Percentiles rank a stretch among this genome's conserved stretches.
Conservation (phyloP, 129 eudicot genomes). For the Saposhnikovia divaricata region DNA sequence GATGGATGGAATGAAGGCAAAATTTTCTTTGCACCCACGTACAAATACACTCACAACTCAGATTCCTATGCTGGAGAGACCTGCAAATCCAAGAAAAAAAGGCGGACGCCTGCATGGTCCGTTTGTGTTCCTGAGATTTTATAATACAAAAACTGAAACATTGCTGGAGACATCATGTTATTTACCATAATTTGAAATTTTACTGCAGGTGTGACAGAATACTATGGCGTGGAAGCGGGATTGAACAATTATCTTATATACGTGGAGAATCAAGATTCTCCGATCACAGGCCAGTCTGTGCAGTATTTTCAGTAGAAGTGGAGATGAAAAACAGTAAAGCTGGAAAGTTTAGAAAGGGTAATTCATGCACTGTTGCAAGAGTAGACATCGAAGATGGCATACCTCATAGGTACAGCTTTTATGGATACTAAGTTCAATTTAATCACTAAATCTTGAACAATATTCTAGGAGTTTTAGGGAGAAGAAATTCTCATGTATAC, state of each 20-base stretch:
- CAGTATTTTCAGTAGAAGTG: constrained; percentile 48
- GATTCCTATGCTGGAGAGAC: constrained; percentile 65
- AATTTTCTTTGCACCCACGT: constrained; percentile 66
- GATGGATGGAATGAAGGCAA: constrained; percentile 56
- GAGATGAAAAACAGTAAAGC: constrained; percentile 33
- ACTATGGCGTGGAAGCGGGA: constrained; percentile 57
- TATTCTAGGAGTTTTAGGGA: not conserved
- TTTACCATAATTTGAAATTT: not conserved
- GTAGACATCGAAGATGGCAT: constrained; percentile 25
- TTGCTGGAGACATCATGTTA: not conserved
- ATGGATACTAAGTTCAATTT: constrained; percentile 17
- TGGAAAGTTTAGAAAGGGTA: constrained; percentile 47
- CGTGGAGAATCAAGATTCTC: constrained; percentile 74
- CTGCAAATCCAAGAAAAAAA: constrained; percentile 51
- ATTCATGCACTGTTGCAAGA: constrained; percentile 40
- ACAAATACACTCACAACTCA: constrained; percentile 52
- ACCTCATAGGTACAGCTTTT: constrained; percentile 45
- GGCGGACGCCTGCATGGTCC: constrained; percentile 74
- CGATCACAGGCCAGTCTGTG: constrained; percentile 75
- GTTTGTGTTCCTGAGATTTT: not conserved
- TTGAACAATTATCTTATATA: constrained; percentile 47
- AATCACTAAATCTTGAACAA: constrained; percentile 1
- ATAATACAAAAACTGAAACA: not conserved
- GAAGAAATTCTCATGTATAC: not conserved
- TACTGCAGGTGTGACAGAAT: constrained; percentile 64